Evolutionary conservation across 2,329 filamentous ascomycete species (phyloP).

Genomic region (Myotisia sp.): DNA sequence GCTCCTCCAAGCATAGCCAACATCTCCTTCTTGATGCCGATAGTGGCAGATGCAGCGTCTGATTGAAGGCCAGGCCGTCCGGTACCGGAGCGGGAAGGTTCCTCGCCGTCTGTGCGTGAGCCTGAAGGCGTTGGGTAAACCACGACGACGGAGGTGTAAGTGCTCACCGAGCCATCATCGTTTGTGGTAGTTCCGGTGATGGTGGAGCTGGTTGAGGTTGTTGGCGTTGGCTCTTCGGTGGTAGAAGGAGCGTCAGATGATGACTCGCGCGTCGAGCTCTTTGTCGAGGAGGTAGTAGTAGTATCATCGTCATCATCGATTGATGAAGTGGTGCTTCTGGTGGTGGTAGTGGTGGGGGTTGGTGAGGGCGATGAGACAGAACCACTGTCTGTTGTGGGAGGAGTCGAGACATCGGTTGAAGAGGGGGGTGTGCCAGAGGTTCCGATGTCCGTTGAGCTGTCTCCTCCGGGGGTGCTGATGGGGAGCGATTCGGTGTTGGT

Average conservation of each 20-base stretch:
- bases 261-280: background rate
- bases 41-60: constrained; percentile 20
- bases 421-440: background rate
- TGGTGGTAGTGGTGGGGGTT: background rate
- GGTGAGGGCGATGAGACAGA: background rate
- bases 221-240: constrained; percentile 2
- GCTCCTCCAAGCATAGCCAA: constrained; percentile 29
- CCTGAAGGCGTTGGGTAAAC: constrained; percentile 24
- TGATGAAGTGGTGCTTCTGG: background rate
- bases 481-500: too few species aligned
- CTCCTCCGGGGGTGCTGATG: too few species aligned
- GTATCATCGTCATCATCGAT: background rate
- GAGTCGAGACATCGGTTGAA: constrained; percentile 1
- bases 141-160: constrained; percentile 33
- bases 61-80: constrained; percentile 29
- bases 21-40: constrained; percentile 22
- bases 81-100: constrained; percentile 13
- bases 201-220: constrained; percentile 17
- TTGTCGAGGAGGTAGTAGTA: background rate
- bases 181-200: constrained; percentile 29
- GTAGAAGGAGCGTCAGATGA: constrained; percentile 2
- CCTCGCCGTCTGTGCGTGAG: constrained; percentile 10
- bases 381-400: background rate
- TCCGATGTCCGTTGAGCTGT: background rate
- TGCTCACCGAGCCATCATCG: constrained; percentile 28